Conservation (phyloP, 768 basidiomycete genomes). For the Tylopilus plumbeoviolaceoides region DNA sequence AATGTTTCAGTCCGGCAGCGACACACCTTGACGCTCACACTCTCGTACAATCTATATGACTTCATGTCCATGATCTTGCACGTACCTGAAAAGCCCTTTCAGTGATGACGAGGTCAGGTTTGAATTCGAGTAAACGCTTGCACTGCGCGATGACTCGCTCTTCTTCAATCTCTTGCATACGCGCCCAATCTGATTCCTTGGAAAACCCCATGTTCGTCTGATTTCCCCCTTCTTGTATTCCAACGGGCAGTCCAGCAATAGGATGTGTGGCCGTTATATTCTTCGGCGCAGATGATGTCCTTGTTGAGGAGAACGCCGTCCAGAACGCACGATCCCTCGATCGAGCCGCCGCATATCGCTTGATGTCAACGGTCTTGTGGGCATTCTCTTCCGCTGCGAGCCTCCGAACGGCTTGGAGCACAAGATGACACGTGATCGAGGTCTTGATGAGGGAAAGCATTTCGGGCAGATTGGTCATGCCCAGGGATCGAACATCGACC, state of each 20-base stretch:
- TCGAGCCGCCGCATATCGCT: slow-evolving; percentile 97
- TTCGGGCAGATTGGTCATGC: no score
- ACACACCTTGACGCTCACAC: slow-evolving; percentile 86
- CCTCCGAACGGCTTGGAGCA: slow-evolving; percentile 86
- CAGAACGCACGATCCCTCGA: slow-evolving; percentile 86
- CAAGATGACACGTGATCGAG: slow-evolving; percentile 96
- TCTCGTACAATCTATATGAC: slow-evolving; percentile 88
- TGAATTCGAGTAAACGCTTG: slow-evolving; percentile 83
- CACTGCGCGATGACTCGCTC: slow-evolving; percentile 91
- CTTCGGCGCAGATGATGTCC: slow-evolving; percentile 93
- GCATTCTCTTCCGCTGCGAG: slow-evolving; percentile 76
- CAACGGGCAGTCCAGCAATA: slow-evolving; percentile 89
- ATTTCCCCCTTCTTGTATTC: slow-evolving; percentile 99
- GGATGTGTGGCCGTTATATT: slow-evolving; percentile 84
- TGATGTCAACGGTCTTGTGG: slow-evolving; percentile 91
- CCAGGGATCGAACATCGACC: no score
- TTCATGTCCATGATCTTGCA: slow-evolving; percentile 89
- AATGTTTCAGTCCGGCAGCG: background rate
- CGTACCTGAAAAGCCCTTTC: slow-evolving; percentile 97
- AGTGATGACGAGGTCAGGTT: slow-evolving; percentile 91
- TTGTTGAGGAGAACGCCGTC: slow-evolving; percentile 97
- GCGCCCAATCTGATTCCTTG: slow-evolving; percentile 91
- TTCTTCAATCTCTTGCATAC: slow-evolving; percentile 93
- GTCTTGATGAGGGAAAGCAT: slow-evolving; percentile 98
- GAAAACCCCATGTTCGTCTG: slow-evolving; percentile 99